Evolutionary conservation across 495 filamentous ascomycete species (phyloP), one percentile per base, ranked within the genome.

Genomic region (Penicillium paradoxum): DNA sequence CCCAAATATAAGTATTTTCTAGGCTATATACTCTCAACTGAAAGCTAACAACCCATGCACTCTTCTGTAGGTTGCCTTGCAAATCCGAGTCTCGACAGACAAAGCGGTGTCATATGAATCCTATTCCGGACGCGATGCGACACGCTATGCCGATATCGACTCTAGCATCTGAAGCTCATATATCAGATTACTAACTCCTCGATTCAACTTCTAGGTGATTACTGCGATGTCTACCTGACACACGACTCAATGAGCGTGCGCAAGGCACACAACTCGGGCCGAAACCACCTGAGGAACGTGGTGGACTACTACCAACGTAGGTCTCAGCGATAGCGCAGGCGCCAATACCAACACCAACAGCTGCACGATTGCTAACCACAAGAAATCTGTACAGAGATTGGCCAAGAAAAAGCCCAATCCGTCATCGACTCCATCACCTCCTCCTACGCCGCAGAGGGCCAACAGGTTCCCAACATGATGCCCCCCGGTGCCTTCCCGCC

Each of bases 231-330:
- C 70, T 98, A 98, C 80, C 88, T 98, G 59, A 98, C 95, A 52
- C 93, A 98, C 79, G 95, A 98, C 83, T 95, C 89, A 13, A 98
- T 97, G 91, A 95, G 89, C 75, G 93, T 98, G 65, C 89, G 93
- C 64, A 97, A 97, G 74, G 93, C 93, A 14, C 93, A 98, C 73
- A 98, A 98, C 78, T 87, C 82, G 62, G 93, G 93, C 53, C 83
- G 92, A 41, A 98, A 98, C 73, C 93, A 98, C 65, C 77, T 97
- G 43, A 87, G 95, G 55, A 98, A 98, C 69, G 93, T 98, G 11
- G 83, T 96, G 59, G 91, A 96, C 56, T 99, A 99, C 75, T 99
- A 99, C 73, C 91, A 97, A 75, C 89, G 90, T 93, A 79, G 43
- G 77, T 65, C 37, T n/a, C 49, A 47, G 9, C 32, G 4, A 39